phyloP scores from a whole-genome alignment of 805 yeast species.

The Metschnikowia similis region DNA sequence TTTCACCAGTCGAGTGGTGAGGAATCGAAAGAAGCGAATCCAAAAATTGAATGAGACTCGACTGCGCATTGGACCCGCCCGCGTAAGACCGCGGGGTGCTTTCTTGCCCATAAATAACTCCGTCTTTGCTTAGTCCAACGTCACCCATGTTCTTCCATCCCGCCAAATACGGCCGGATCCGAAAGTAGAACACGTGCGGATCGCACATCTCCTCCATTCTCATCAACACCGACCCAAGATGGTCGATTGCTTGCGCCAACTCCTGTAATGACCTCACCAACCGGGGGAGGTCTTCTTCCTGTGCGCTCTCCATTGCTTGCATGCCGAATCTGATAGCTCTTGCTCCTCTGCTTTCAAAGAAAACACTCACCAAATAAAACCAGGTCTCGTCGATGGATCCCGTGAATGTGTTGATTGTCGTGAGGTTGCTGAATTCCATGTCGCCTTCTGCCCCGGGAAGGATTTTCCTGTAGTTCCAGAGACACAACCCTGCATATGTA shows the following conservation, averaged over 20 bases:
- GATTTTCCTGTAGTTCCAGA: slow-evolving; percentile 80
- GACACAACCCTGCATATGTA: slow-evolving; percentile 80
- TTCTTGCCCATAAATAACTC: slow-evolving; percentile 74
- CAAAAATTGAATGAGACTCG: slow-evolving; percentile 81
- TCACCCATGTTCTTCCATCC: slow-evolving; percentile 93
- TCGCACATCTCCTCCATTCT: slow-evolving; percentile 92
- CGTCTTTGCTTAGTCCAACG: slow-evolving; percentile 67
- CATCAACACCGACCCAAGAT: slow-evolving; percentile 66
- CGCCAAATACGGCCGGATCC: slow-evolving; percentile 84
- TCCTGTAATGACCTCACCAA: slow-evolving; percentile 50
- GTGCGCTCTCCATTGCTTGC: slow-evolving; percentile 56
- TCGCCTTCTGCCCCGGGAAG: slow-evolving; percentile 33
- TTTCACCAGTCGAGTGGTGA: slow-evolving; percentile 73
- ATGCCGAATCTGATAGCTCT: slow-evolving; percentile 63
- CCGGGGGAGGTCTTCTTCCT: slow-evolving; percentile 38
- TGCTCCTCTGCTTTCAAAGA: slow-evolving; percentile 81
- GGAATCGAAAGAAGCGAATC: slow-evolving; percentile 73
- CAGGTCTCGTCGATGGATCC: slow-evolving; percentile 90
- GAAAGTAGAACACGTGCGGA: slow-evolving; percentile 84
- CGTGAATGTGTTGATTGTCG: slow-evolving; percentile 80
- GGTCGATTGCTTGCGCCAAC: slow-evolving; percentile 72
- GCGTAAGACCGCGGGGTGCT: slow-evolving; percentile 51
- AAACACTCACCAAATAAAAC: slow-evolving; percentile 87
- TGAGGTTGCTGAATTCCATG: slow-evolving; percentile 63
- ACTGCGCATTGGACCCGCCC: slow-evolving; percentile 95